Percentiles rank a stretch among this genome's conserved stretches.
These are phyloP conservation scores for Eucalyptus virginea DNA, from an alignment of 345 rosid species.

Conservation along the genomic window DNA sequence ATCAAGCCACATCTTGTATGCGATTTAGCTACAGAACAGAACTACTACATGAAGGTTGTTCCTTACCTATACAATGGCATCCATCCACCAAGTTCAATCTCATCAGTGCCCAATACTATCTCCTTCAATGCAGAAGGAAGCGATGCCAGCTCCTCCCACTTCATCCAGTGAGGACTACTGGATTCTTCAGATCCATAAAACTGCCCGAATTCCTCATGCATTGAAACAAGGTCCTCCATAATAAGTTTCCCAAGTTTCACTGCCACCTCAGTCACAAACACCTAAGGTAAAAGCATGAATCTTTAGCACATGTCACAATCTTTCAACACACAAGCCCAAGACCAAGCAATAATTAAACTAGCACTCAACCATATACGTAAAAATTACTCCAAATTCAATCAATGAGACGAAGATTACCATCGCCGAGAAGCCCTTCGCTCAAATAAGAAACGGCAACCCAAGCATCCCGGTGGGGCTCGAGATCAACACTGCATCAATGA, in stretches of 20 bases:
- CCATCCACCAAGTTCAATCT: conserved; percentile 70
- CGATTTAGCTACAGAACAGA: neutral
- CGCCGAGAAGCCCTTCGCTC: conserved; percentile 43
- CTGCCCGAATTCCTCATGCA: conserved; percentile 54
- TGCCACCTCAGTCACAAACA: conserved; percentile 73
- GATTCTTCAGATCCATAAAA: conserved; percentile 46
- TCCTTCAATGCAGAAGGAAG: conserved; percentile 44
- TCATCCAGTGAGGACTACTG: conserved; percentile 54
- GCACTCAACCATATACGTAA: neutral
- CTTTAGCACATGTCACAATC: neutral
- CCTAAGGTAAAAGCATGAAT: neutral
- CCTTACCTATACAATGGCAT: conserved; percentile 71
- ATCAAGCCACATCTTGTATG: neutral
- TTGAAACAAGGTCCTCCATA: conserved; percentile 84
- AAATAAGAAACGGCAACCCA: conserved; percentile 74
- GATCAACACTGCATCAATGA: conserved; percentile 60
- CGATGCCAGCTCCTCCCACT: conserved; percentile 43
- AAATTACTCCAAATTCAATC: neutral
- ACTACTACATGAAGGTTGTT: neutral
- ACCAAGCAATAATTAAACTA: neutral
- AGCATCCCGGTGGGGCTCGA: conserved; percentile 74
- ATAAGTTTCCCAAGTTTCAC: conserved; percentile 61
- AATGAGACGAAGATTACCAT: conserved; percentile 27
- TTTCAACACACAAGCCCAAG: neutral
- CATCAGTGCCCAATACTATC: conserved; percentile 44